phyloP scores from a whole-genome alignment of 2,329 filamentous ascomycete genomes.

The Geosmithia putterillii region DNA sequence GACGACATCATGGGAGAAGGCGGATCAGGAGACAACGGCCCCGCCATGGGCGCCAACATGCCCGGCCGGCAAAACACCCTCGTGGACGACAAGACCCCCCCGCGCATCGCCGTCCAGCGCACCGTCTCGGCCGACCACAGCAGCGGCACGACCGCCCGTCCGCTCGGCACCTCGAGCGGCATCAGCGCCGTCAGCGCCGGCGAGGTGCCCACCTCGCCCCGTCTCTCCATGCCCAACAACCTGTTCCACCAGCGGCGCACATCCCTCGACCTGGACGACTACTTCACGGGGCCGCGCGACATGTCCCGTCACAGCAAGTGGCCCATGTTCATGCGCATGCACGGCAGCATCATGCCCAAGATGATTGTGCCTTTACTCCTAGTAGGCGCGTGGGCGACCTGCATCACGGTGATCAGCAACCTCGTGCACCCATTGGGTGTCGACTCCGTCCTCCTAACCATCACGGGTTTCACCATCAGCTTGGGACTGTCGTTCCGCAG shows the following conservation, averaged over 20 bases:
- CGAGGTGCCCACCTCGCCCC: slow-evolving; percentile 12
- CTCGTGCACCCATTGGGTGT: slow-evolving; percentile 24
- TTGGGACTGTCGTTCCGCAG: slow-evolving; percentile 67
- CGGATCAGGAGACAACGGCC: not conserved
- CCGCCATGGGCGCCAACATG: not conserved
- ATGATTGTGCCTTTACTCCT: slow-evolving; percentile 58
- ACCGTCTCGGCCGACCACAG: not conserved
- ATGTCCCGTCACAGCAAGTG: slow-evolving; percentile 64
- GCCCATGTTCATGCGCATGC: slow-evolving; percentile 63
- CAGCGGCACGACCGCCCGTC: not conserved
- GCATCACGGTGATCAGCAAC: slow-evolving; percentile 45
- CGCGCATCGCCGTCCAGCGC: not conserved
- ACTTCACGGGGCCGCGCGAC: slow-evolving; percentile 56
- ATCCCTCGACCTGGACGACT: slow-evolving; percentile 42
- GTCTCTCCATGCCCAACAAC: slow-evolving; percentile 12
- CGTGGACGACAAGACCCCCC: not conserved
- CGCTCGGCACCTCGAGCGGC: not conserved
- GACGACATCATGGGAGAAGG: not conserved
- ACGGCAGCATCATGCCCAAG: slow-evolving; percentile 62
- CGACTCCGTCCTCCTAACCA: slow-evolving; percentile 46
- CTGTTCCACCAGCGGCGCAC: slow-evolving; percentile 18
- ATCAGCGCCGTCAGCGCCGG: not conserved
- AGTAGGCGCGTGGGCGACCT: slow-evolving; percentile 51
- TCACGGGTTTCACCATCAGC: slow-evolving; percentile 73
- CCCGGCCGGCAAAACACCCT: not conserved